Evolutionary conservation across 805 yeast genomes (phyloP).

Genomic region (Ogataea pignaliae): DNA sequence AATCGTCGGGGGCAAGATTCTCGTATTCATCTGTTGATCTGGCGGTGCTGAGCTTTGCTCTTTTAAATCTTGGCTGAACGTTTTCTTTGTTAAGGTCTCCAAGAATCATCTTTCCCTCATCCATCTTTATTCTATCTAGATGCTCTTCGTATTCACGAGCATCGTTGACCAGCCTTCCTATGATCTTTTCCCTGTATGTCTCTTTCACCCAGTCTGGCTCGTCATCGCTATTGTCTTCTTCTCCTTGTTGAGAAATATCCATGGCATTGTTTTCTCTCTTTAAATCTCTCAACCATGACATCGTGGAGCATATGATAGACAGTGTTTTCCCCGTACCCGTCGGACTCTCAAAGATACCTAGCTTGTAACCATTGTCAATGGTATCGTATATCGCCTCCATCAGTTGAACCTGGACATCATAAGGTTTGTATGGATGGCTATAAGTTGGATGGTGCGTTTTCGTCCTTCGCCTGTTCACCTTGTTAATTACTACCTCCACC

Average conservation of each 20-base stretch:
- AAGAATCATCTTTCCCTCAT: constrained; percentile 19
- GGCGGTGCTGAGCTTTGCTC: background rate
- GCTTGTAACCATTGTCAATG: constrained; percentile 46
- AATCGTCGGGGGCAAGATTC: constrained; percentile 33
- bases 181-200: constrained; percentile 30
- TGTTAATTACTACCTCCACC: constrained; percentile 20
- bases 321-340: constrained; percentile 94
- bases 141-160: constrained; percentile 39
- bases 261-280: constrained; percentile 35
- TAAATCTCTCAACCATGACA: constrained; percentile 63
- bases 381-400: constrained; percentile 74
- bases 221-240: constrained; percentile 34
- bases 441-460: constrained; percentile 25
- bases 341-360: constrained; percentile 87
- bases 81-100: constrained; percentile 22
- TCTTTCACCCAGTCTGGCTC: constrained; percentile 39
- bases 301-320: constrained; percentile 76
- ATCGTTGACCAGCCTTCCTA: constrained; percentile 23
- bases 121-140: constrained; percentile 31
- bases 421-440: constrained; percentile 80
- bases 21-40: constrained; percentile 17
- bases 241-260: constrained; percentile 7
- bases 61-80: constrained; percentile 12
- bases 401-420: constrained; percentile 68
- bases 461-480: background rate